These are phyloP conservation scores for Chlorella sp. DNA, from an alignment of 139 green algal species.

Conservation along the genomic window DNA sequence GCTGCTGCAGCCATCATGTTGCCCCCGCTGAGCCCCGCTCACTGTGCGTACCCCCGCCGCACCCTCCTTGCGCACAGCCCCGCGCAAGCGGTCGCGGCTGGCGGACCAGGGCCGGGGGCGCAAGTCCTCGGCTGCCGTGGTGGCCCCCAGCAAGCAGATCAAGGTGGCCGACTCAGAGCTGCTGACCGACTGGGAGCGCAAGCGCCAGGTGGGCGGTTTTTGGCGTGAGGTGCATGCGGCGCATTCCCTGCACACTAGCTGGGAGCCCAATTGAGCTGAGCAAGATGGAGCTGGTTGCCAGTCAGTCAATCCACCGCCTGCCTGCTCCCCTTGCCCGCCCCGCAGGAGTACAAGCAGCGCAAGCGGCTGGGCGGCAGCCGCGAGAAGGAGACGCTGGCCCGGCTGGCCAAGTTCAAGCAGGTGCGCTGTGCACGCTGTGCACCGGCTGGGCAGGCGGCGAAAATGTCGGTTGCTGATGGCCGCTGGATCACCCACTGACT, in stretches of 20 bases:
- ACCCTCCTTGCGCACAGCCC: slow-evolving; percentile 2
- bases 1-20: background rate
- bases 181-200: slow-evolving; percentile 75
- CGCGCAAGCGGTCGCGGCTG: slow-evolving; percentile 33
- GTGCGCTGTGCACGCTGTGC: no score
- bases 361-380: slow-evolving; percentile 59
- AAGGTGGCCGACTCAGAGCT: slow-evolving; percentile 70
- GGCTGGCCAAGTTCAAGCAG: slow-evolving; percentile 62
- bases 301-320: no score
- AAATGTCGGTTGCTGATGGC: no score
- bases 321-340: background rate
- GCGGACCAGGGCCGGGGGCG: slow-evolving; percentile 16
- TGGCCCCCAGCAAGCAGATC: slow-evolving; percentile 25
- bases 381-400: slow-evolving; percentile 73
- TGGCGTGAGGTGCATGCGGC: no score
- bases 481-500: no score
- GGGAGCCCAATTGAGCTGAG: no score
- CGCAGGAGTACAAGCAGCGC: slow-evolving; percentile 75
- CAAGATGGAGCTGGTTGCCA: no score
- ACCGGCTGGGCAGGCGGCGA: no score
- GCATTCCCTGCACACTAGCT: no score
- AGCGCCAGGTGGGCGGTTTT: slow-evolving; percentile 40
- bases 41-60: background rate
- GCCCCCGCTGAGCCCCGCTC: no score
- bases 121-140: slow-evolving; percentile 13